Conservation (phyloP, 345 rosid species). For the Eutrema japonicum region DNA sequence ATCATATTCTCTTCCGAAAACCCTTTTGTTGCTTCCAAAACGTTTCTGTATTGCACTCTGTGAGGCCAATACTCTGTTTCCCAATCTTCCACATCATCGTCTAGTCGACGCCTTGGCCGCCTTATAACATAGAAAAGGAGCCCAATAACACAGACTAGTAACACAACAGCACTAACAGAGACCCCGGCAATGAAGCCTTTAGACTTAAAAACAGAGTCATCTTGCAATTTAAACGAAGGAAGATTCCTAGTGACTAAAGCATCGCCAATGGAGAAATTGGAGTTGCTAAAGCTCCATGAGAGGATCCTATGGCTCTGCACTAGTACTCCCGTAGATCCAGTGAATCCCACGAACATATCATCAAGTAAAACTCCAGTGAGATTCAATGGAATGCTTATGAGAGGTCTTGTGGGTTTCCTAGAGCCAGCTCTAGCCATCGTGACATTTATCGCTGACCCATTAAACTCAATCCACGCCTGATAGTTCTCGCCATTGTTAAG, state of each 20-base stretch:
- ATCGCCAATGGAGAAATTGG: constrained; percentile 58
- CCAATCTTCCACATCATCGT: constrained; percentile 74
- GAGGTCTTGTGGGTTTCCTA: constrained; percentile 45
- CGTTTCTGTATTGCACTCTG: constrained; percentile 53
- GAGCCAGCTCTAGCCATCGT: constrained; percentile 49
- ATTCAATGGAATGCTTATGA: constrained; percentile 53
- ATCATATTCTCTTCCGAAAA: constrained; percentile 63
- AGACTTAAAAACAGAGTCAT: constrained; percentile 46
- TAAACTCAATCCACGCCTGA: constrained; percentile 82
- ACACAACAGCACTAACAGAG: constrained; percentile 45
- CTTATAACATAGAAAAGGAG: constrained; percentile 41
- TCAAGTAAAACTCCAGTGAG: constrained; percentile 60
- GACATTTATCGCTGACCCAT: constrained; percentile 49
- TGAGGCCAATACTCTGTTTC: constrained; percentile 94
- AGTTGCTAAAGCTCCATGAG: constrained; percentile 75
- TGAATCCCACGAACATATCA: constrained; percentile 76
- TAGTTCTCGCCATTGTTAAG: constrained; percentile 71
- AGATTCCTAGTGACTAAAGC: constrained; percentile 57
- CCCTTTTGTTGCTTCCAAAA: constrained; percentile 59
- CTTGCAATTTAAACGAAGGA: constrained; percentile 64
- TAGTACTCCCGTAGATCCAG: constrained; percentile 57
- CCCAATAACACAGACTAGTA: constrained; percentile 50
- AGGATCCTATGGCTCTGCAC: constrained; percentile 69
- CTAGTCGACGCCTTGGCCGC: constrained; percentile 42
- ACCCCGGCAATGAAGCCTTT: constrained; percentile 63